Evolutionary conservation across 306 rosid genomes (phyloP), one percentile per base, ranked within the genome.

Genomic region (Quercus ilex): DNA sequence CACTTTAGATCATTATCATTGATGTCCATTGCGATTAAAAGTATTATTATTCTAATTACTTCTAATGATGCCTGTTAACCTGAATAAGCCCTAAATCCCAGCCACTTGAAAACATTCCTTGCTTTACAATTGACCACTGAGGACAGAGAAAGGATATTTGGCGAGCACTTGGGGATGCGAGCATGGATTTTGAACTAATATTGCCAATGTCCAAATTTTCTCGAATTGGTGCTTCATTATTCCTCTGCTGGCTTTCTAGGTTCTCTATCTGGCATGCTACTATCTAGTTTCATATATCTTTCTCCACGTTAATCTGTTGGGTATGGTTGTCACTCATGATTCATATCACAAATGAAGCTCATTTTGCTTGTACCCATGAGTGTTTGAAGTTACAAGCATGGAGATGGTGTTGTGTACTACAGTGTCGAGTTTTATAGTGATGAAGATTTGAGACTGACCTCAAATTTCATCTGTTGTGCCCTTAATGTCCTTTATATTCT

Each of bases 101-200:
- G 89, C 86, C 28, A 74, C 86, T 8, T 84, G 79, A 88, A 89
- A 76, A 84, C 93, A 90, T 43, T 73, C 94, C 99, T 60, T 98
- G 90, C 70, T 93, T 95, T 74, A 86, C 88, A 33, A 89, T 97
- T 83, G 99, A 95, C 80, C 89, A 89, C 80, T 91, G 98, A 11
- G 63, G 86, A 71, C 88, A 92, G 77, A 59, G 93, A 63, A 93
- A 91, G 86, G 99, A 95, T 80, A 81, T 90, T 78, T 78, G 85
- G 69, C 87, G 91, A 75, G 79, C 89, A 55, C 84, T 95, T 33
- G 97, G 86, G 74, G 97, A 93, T 79, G 98, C 94, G 76, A 93
- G 82, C 89, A 91, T 88, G 89, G 99, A 95, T 82, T 95, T 93
- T 72, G 94, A 95, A n/a, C 87, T 81, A 77, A 33, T 69, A 25